Evolutionary conservation across 495 filamentous ascomycete genomes (phyloP).

Genomic region (Pseudevernia furfuracea): DNA sequence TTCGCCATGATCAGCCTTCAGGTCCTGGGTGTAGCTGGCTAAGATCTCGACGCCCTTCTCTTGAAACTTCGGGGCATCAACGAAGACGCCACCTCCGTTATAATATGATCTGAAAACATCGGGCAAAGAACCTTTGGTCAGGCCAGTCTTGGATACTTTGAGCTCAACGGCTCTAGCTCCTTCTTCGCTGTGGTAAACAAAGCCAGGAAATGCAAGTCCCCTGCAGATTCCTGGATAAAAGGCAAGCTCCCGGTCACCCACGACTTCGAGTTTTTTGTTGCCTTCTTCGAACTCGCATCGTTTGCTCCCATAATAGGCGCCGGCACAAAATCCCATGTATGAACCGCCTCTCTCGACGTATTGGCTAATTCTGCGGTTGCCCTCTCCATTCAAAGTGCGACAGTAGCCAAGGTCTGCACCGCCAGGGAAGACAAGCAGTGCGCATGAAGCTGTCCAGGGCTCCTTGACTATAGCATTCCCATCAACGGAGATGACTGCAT

Average conservation of each 20-base stretch:
- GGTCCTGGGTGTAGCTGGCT: slow-evolving; percentile 65
- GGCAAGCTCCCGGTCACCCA: slow-evolving; percentile 74
- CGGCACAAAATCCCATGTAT: slow-evolving; percentile 90
- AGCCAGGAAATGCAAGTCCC: slow-evolving; percentile 82
- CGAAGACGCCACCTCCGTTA: slow-evolving; percentile 94
- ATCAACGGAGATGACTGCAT: slow-evolving; percentile 82
- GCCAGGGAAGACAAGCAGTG: slow-evolving; percentile 84
- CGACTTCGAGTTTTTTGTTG: slow-evolving; percentile 70
- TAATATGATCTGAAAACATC: slow-evolving; percentile 72
- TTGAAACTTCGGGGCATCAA: slow-evolving; percentile 58
- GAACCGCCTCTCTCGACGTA: slow-evolving; percentile 79
- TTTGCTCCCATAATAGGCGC: slow-evolving; percentile 79
- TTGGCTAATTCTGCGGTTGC: slow-evolving; percentile 73
- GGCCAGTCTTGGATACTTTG: slow-evolving; percentile 52
- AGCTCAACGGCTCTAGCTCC: slow-evolving; percentile 71
- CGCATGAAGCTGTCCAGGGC: slow-evolving; percentile 82
- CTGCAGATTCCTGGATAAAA: slow-evolving; percentile 86
- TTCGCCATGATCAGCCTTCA: slow-evolving; percentile 71
- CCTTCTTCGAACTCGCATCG: slow-evolving; percentile 89
- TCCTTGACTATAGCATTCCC: slow-evolving; percentile 77
- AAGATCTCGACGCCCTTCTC: slow-evolving; percentile 68
- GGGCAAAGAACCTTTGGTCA: slow-evolving; percentile 49
- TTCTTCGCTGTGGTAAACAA: slow-evolving; percentile 82
- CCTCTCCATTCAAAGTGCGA: slow-evolving; percentile 74
- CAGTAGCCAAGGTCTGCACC: slow-evolving; percentile 95